Evolutionary conservation across 2,329 filamentous ascomycete species (phyloP), one percentile per base, ranked within the genome.

Genomic region (Myriangium duriaei): DNA sequence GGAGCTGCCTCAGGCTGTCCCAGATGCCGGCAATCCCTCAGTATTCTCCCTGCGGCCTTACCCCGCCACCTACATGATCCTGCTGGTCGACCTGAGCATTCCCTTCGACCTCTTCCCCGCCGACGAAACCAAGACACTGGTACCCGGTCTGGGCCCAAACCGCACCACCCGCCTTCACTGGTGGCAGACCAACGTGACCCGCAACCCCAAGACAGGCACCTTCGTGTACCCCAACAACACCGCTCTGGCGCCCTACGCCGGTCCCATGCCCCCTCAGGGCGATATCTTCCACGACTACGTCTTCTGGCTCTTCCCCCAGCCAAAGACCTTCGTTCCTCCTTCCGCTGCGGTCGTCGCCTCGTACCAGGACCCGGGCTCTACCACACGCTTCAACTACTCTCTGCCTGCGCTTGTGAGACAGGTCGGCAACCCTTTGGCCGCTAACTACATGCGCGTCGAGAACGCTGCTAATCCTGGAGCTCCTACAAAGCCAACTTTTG

Each of bases 121-220:
- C 3, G 44, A 43, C 11, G 21, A 26, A 26, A 26, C 21, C n/a
- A 7, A 7, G 21, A 26, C 21, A 7, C 21, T 26, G 7, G 21
- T n/a, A 7, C 21, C 21, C 7, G 52, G 51, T 18, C 35, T 55
- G 4, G 41, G 42, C 4, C 18, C 41, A 13, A 47, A 51, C 42
- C 48, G 50, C 14, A 53, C 52, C 2, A 55, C 52, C 1, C 46
- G 51, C 4, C 46, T 54, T 4, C 52, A 55, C 43, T 55, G 50
- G 51, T 47, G 48, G 30, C 51, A 53, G 36, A 45, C 47, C 7
- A 43, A 49, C 29, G 33, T 52, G 31, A 46, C 43, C 2, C 50
- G 51, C 11, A 35, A 40, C 15, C 10, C 37, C 14, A 43, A 47
- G 17, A 48, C 45, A 13, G 42, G 35, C 5, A 30, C 24, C 2